These are phyloP conservation scores for Cudoniella acicularis DNA, from an alignment of 495 filamentous ascomycete genomes.

Conservation along the genomic window DNA sequence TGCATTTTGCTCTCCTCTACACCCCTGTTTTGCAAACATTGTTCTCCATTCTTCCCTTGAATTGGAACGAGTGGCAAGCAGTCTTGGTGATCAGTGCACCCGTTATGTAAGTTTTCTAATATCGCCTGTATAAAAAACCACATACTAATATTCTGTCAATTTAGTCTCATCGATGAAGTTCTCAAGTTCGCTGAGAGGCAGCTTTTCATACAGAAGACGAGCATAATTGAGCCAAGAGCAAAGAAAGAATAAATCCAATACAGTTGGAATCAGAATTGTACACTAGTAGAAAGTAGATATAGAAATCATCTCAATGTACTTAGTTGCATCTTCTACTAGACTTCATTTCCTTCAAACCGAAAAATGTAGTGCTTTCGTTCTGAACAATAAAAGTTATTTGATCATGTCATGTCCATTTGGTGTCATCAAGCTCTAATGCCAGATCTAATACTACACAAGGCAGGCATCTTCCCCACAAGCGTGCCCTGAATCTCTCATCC, in stretches of 20 bases:
- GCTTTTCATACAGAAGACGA: conserved; percentile 40
- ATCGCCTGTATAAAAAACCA: neutral
- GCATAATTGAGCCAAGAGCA: conserved; percentile 13
- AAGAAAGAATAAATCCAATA: conserved; percentile 23
- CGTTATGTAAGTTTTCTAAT: conserved; percentile 71
- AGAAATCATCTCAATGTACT: conserved; percentile 15
- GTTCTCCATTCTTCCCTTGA: conserved; percentile 88
- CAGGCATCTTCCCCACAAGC: conserved; percentile 1
- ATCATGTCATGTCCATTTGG: conserved; percentile 10
- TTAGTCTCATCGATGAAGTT: conserved; percentile 83
- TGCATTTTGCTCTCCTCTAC: conserved; percentile 95
- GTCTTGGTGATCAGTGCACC: conserved; percentile 86
- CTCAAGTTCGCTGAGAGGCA: conserved; percentile 80
- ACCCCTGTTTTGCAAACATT: conserved; percentile 82
- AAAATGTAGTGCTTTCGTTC: too few relatives aligned
- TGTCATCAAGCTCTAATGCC: conserved; percentile 13
- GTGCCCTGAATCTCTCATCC: neutral
- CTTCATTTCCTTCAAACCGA: too few relatives aligned
- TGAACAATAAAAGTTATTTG: neutral
- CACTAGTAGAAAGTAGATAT: conserved; percentile 25
- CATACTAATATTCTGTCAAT: conserved; percentile 38
- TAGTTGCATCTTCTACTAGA: too few relatives aligned
- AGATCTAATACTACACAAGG: conserved; percentile 25
- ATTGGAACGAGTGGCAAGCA: conserved; percentile 89
- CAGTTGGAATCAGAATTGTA: conserved; percentile 10